Percentiles rank a stretch among this genome's conserved stretches.
These are phyloP conservation scores for Primulina eburnea DNA, from an alignment of 257 asterid genomes.

Conservation along the genomic window DNA sequence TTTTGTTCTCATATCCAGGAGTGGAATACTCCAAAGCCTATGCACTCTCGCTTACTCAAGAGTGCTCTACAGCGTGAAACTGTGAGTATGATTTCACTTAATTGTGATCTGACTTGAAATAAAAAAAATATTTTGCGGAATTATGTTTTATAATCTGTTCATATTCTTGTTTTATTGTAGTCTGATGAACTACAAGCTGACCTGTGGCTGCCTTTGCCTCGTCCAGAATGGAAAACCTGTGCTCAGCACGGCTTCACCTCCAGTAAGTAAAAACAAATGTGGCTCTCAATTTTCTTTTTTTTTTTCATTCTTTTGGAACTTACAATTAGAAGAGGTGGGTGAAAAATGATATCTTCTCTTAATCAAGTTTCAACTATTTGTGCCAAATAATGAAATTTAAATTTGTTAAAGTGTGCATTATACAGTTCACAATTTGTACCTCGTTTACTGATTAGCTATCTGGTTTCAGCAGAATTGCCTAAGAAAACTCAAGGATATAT, in stretches of 20 bases:
- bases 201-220: conserved; percentile 73
- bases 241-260: conserved; percentile 29
- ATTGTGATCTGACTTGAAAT: neutral
- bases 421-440: neutral
- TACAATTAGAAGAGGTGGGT: neutral
- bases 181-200: conserved; percentile 47
- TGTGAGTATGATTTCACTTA: conserved; percentile 50
- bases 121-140: neutral
- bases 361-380: neutral
- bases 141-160: neutral
- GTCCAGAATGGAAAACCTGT: conserved; percentile 65
- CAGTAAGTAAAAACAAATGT: conserved; percentile 38
- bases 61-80: conserved; percentile 69
- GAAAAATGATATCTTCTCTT: neutral
- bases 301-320: neutral
- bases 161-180: conserved; percentile 35
- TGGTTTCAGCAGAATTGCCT: conserved; percentile 49
- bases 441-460: conserved; percentile 3
- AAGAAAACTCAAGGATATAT: conserved; percentile 75
- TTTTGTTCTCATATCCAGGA: conserved; percentile 49
- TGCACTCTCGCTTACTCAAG: conserved; percentile 78
- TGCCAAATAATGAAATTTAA: conserved; percentile 4
- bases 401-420: neutral
- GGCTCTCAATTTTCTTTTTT: conserved; percentile 14
- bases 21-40: conserved; percentile 83